These are phyloP conservation scores for Microglena sp. DNA, from an alignment of 139 green algal genomes.

Conservation along the genomic window DNA sequence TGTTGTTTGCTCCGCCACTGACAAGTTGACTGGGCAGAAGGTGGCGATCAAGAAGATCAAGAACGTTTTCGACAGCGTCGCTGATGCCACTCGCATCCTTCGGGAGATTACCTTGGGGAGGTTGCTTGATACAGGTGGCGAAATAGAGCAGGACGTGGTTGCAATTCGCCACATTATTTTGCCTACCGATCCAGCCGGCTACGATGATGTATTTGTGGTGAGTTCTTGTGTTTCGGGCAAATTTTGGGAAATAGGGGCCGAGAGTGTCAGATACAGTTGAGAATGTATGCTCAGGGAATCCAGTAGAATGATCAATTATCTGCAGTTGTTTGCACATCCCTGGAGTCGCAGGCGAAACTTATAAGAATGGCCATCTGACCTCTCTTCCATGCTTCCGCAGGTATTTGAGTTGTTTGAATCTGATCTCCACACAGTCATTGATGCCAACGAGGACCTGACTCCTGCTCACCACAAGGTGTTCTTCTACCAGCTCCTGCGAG, in stretches of 20 bases:
- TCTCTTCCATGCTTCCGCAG: no score
- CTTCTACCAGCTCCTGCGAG: conserved; percentile 91
- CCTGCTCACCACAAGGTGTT: conserved; percentile 60
- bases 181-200: conserved; percentile 71
- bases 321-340: no score
- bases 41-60: conserved; percentile 97
- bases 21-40: conserved; percentile 53
- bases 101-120: conserved; percentile 93
- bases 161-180: conserved; percentile 99
- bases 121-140: no score
- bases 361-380: no score
- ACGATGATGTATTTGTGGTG: conserved; percentile 96
- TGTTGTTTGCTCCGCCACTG: conserved; percentile 78
- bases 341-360: no score
- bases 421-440: conserved; percentile 33
- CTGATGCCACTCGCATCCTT: conserved; percentile 88
- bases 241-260: no score
- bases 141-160: conserved; percentile 81
- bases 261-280: no score
- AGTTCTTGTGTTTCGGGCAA: no score
- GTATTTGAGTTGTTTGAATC: conserved; percentile 42
- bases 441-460: conserved; percentile 93
- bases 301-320: no score
- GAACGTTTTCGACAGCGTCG: conserved; percentile 95
- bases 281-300: no score